A percentile compares a stretch with the other conserved stretches of the same genome.
Conservation (phyloP, 805 yeast species). For the Schwanniomyces polymorphus region DNA sequence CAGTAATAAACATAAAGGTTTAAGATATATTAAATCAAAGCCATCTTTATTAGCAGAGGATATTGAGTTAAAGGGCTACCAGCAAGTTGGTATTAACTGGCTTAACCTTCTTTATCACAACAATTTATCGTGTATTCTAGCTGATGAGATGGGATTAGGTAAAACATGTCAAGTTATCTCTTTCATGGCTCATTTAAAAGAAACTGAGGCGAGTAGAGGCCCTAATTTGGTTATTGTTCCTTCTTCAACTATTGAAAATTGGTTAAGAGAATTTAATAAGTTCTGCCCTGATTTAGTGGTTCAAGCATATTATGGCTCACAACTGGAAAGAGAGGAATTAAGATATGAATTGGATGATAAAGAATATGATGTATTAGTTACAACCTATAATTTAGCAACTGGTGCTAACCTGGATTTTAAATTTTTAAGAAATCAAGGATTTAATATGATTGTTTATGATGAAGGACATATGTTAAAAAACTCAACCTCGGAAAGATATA, state of each 20-base stretch:
- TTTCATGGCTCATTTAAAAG: slow-evolving; percentile 81
- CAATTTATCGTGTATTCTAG: slow-evolving; percentile 85
- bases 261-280: slow-evolving; percentile 91
- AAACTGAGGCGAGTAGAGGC: slow-evolving; percentile 52
- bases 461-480: slow-evolving; percentile 98
- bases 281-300: slow-evolving; percentile 82
- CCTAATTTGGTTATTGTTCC: slow-evolving; percentile 97
- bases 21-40: slow-evolving; percentile 59
- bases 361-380: slow-evolving; percentile 84
- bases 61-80: slow-evolving; percentile 79
- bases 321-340: slow-evolving; percentile 79
- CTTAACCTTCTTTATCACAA: slow-evolving; percentile 73
- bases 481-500: slow-evolving; percentile 82
- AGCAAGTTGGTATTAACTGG: slow-evolving; percentile 98
- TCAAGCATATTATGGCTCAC: slow-evolving; percentile 92
- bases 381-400: slow-evolving; percentile 90
- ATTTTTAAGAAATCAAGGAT: slow-evolving; percentile 70
- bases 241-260: slow-evolving; percentile 92
- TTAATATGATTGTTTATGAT: slow-evolving; percentile 90
- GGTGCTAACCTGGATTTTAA: slow-evolving; percentile 81
- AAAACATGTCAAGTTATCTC: slow-evolving; percentile 96
- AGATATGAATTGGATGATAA: slow-evolving; percentile 62
- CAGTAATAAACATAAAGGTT: slow-evolving; percentile 18
- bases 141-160: slow-evolving; percentile 99
- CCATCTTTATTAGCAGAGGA: slow-evolving; percentile 68